Evolutionary conservation across 805 yeast species (phyloP), one percentile per base, ranked within the genome.

Genomic region (Saturnispora mendoncae): DNA sequence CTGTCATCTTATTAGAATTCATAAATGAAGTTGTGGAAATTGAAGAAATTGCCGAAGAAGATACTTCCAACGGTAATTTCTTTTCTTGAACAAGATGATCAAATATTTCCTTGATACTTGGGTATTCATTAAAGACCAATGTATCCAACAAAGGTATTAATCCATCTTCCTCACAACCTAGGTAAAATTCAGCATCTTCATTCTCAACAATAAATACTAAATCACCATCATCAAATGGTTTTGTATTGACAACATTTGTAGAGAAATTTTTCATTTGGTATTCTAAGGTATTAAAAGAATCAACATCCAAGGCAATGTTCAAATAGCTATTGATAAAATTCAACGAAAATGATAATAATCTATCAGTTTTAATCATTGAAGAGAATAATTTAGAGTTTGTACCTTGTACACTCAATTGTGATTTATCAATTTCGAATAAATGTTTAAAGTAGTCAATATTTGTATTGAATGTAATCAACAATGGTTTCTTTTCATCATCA

Each of bases 51-150:
- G 21, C 13, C 1, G 36, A 13, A 23, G 35, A 13, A 17, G 10
- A 6, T 15, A n/a, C 13, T 19, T 30, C 8, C 18, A 3, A 4
- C 23, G 21, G 1, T 20, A 24, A 3, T 6, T 23, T 20, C 33
- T 34, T 15, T 20, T 26, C 23, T 27, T 19, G 13, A 23, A 14
- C 15, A 39, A 35, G 7, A 21, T 17, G 15, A 13, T 47, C 44
- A 9, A 53, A 31, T 7, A 57, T 21, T 1, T 53, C 52, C 15
- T 45, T 43, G 7, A 59, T 39, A 8, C 50, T 40, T 10, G 46
- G 47, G 29, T 50, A 45, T 24, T 62, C 66, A 24, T 52, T 33
- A 12, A 50, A 42, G 6, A 44, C 21, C 14, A 61, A 29, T 2
- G 48, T 28, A 14, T 54, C 52, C 10, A 61, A 25, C 1, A 54